These are phyloP conservation scores for Alternaria gansuensis DNA, from an alignment of 2,329 filamentous ascomycete genomes.

Conservation along the genomic window DNA sequence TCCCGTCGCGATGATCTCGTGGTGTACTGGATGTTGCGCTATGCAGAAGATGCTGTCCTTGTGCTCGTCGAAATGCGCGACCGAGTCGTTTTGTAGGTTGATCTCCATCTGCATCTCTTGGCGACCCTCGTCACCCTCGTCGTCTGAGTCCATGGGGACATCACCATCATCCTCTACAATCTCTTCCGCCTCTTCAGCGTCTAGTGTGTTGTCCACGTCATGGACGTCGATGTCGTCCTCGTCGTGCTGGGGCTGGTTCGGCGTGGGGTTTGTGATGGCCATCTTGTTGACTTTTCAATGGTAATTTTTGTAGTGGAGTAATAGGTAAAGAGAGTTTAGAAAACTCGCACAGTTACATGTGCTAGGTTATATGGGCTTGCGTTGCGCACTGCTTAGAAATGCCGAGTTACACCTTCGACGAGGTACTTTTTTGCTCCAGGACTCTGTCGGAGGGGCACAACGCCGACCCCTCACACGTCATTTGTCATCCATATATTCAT, in stretches of 20 bases:
- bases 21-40: constrained; percentile 84
- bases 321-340: background rate
- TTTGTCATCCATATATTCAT: constrained; percentile 28
- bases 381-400: constrained; percentile 49
- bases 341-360: background rate
- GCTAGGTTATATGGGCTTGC: constrained; percentile 23
- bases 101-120: constrained; percentile 72
- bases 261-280: constrained; percentile 36
- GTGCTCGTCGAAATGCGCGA: constrained; percentile 90
- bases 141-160: constrained; percentile 81
- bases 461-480: constrained; percentile 44
- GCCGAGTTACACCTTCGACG: constrained; percentile 31
- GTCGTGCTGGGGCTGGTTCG: constrained; percentile 39
- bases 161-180: constrained; percentile 74
- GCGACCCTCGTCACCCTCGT: constrained; percentile 63
- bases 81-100: constrained; percentile 86
- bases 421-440: constrained; percentile 46
- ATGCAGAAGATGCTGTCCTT: constrained; percentile 94
- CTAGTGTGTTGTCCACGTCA: constrained; percentile 75
- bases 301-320: background rate
- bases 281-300: constrained; percentile 21
- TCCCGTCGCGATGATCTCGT: constrained; percentile 83
- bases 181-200: constrained; percentile 79
- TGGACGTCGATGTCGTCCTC: constrained; percentile 58
- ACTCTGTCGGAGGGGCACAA: constrained; percentile 29